Percentiles rank a stretch among this genome's conserved stretches.
These are phyloP conservation scores for Lentithecium fluviatile DNA, from an alignment of 495 filamentous ascomycete genomes.

Conservation along the genomic window DNA sequence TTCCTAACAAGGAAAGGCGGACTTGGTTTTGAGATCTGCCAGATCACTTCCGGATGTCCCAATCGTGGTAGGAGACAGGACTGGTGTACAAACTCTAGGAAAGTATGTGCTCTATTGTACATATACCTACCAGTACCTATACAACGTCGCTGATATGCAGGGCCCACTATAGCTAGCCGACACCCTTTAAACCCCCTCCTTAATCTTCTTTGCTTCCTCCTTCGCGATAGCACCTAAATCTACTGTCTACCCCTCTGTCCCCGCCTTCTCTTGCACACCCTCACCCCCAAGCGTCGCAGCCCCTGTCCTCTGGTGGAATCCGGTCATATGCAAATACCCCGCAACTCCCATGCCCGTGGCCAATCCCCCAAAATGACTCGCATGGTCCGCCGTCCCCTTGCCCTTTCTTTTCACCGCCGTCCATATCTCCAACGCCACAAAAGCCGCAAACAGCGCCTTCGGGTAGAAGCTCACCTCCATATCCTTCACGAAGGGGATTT, in stretches of 20 bases:
- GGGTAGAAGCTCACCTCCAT: conserved; percentile 16
- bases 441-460: conserved; percentile 3
- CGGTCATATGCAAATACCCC: conserved; percentile 9
- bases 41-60: too few relatives aligned
- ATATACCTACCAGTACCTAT: too few relatives aligned
- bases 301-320: conserved; percentile 4
- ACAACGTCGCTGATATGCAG: too few relatives aligned
- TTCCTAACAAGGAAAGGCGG: too few relatives aligned
- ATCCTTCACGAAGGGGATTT: conserved; percentile 19
- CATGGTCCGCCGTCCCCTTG: conserved; percentile 10
- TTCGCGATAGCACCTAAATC: conserved; percentile 13
- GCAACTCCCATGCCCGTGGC: conserved; percentile 7
- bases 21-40: too few relatives aligned
- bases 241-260: conserved; percentile 5
- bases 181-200: conserved; percentile 14
- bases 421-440: conserved; percentile 10
- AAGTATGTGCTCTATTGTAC: too few relatives aligned
- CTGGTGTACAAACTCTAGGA: too few relatives aligned
- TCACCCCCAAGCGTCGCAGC: neutral
- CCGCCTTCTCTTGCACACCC: conserved; percentile 1
- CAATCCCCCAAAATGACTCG: conserved; percentile 25
- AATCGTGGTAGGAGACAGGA: too few relatives aligned
- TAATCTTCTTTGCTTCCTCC: conserved; percentile 20
- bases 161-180: neutral
- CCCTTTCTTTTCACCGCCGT: neutral